phyloP scores from a whole-genome alignment of 2,329 filamentous ascomycete genomes.

The Nannizziopsis barbatae region DNA sequence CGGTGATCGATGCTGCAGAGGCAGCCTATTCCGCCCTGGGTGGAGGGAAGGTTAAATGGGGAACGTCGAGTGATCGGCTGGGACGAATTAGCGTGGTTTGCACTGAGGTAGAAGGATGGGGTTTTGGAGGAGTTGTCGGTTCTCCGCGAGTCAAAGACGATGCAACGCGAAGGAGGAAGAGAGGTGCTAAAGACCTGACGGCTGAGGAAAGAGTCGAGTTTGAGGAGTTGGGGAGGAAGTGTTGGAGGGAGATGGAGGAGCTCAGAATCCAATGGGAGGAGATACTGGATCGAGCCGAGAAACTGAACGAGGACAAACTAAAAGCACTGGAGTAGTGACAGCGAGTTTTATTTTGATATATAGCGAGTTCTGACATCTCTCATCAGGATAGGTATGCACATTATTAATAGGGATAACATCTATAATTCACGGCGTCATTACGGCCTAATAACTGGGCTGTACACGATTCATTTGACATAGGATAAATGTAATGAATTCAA shows the following conservation, averaged over 20 bases:
- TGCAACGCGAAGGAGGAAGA: conserved; percentile 47
- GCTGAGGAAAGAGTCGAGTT: conserved; percentile 27
- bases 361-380: background rate
- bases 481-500: no score
- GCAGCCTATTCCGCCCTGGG: conserved; percentile 46
- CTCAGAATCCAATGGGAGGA: conserved; percentile 31
- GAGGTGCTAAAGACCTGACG: conserved; percentile 48
- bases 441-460: no score
- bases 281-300: conserved; percentile 27
- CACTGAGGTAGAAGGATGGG: conserved; percentile 83
- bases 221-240: conserved; percentile 32
- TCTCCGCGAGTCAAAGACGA: conserved; percentile 43
- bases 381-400: no score
- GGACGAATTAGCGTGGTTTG: conserved; percentile 54
- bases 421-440: no score
- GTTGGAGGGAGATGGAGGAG: conserved; percentile 36
- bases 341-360: background rate
- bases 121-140: conserved; percentile 46
- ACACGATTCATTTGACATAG: no score
- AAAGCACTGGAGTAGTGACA: background rate
- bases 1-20: conserved; percentile 29
- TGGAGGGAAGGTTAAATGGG: conserved; percentile 66
- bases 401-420: no score
- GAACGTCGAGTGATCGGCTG: conserved; percentile 53
- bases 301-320: background rate